A percentile compares a stretch with the other conserved stretches of the same genome.
Conservation (phyloP, 805 yeast genomes). For the Cyberlindnera meyerae region DNA sequence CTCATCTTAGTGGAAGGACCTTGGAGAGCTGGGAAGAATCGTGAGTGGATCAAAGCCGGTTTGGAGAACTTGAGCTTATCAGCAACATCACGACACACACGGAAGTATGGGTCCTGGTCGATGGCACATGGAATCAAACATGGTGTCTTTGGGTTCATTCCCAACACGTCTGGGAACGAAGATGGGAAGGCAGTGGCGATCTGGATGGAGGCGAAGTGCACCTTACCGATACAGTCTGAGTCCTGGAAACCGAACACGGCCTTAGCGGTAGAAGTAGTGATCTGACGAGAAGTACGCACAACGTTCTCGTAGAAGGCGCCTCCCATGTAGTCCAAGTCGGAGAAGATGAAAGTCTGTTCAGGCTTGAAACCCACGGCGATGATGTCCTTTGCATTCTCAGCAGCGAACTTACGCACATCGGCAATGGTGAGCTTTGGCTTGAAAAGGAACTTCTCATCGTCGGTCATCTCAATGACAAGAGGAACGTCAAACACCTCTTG, state of each 20-base stretch:
- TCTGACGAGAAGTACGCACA: conserved; percentile 86
- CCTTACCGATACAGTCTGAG: conserved; percentile 88
- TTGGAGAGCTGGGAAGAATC: conserved; percentile 97
- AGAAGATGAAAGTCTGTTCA: conserved; percentile 90
- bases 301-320: conserved; percentile 92
- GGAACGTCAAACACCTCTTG: conserved; percentile 98
- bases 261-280: conserved; percentile 94
- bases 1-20: conserved; percentile 97
- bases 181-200: conserved; percentile 95
- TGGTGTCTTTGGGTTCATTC: conserved; percentile 83
- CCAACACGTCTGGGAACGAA: conserved; percentile 91
- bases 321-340: conserved; percentile 90
- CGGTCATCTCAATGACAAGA: conserved; percentile 87
- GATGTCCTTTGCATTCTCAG: conserved; percentile 86
- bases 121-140: conserved; percentile 98
- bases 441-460: conserved; percentile 94
- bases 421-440: conserved; percentile 85
- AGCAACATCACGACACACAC: conserved; percentile 97
- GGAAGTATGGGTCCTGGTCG: conserved; percentile 97
- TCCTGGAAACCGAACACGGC: conserved; percentile 96
- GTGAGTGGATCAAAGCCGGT: conserved; percentile 89
- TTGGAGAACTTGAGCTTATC: conserved; percentile 84
- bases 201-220: conserved; percentile 94
- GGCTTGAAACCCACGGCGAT: conserved; percentile 93
- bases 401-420: conserved; percentile 77